Evolutionary conservation across 177 flowering plant genomes (phyloP).

Genomic region (Tripterygium wilfordii): DNA sequence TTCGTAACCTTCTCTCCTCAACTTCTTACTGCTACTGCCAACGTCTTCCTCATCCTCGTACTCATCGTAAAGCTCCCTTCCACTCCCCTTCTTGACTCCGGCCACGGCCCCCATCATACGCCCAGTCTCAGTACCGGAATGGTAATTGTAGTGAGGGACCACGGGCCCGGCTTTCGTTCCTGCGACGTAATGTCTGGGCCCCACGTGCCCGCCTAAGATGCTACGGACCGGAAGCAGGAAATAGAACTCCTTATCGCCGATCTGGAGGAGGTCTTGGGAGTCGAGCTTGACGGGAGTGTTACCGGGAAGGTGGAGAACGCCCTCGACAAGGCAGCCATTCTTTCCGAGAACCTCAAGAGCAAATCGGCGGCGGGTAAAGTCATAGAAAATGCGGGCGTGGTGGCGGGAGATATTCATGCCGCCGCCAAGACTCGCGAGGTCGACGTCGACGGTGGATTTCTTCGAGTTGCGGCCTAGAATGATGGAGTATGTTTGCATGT

Average conservation of each 20-base stretch:
- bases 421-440: constrained; percentile 85
- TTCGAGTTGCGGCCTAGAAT: constrained; percentile 87
- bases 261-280: constrained; percentile 89
- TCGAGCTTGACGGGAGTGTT: constrained; percentile 82
- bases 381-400: constrained; percentile 99
- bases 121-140: constrained; percentile 1
- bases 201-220: constrained; percentile 51
- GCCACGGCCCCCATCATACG: constrained; percentile 7
- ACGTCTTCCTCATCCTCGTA: constrained; percentile 41
- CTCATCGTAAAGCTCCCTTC: constrained; percentile 32
- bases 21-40: constrained; percentile 34
- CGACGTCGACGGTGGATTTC: constrained; percentile 90
- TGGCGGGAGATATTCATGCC: constrained; percentile 99
- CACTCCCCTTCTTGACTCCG: constrained; percentile 33
- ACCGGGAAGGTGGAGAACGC: constrained; percentile 92
- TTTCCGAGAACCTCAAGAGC: constrained; percentile 92
- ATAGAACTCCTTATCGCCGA: constrained; percentile 95
- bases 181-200: constrained; percentile 32
- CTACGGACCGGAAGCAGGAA: constrained; percentile 73
- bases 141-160: constrained; percentile 14
- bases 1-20: constrained; percentile 41
- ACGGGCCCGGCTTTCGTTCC: too few relatives aligned
- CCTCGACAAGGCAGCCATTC: constrained; percentile 91
- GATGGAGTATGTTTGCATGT: constrained; percentile 98
- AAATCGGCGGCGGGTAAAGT: constrained; percentile 89